Base-by-base conservation (phyloP, 2,329 filamentous ascomycete genomes). In the Aspergillus latus region DNA sequence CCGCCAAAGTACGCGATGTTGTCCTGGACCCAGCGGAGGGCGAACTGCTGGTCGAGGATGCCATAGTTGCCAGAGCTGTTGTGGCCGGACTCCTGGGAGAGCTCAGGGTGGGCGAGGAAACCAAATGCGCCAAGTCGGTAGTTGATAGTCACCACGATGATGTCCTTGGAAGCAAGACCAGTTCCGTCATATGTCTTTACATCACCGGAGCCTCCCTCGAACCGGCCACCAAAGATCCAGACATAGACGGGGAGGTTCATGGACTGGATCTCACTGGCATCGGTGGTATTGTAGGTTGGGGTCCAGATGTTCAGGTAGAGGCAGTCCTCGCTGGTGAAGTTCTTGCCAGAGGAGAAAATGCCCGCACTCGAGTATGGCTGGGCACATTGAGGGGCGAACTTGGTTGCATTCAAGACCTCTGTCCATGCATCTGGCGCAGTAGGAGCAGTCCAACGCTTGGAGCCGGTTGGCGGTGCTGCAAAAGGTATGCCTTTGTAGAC, bases 81-180 rank as follows among this genome's bases (percentile, higher is more conserved):
- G 50, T 63, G 59, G 7, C 61, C 62, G 16, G 63, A 61, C 40
- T 67, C 66, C 2, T 44, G 42, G 37, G 59, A 62, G 2, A 68
- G 53, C 7, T 65, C 64, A n/a, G 67, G 66, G 28, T 66, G 64
- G 11, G 63, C 64, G 1, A 66, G 59, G 45, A 60, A 67, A 5
- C 64, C 65, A 26, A 67, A 64, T 4, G 79, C 65, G 16, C 78
- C 79, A 36, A 66, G 49, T 9, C 64, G 62, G 48, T 66, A 66
- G 57, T 66, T 67, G 32, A 66, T 39, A 21, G 21, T 21, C 21
- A 66, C 65, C 5, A 67, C 59, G 8, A 64, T 51, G 40, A 62
- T 62, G n/a, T 62, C 62, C 30, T 64, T 60, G n/a, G 52, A 52
- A 5, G 59, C 65, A 15, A 67, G 56, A 30, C 60, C 60, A 3